Evolutionary conservation across 805 yeast species (phyloP), one percentile per base, ranked within the genome.

Genomic region (Cyberlindnera americana): DNA sequence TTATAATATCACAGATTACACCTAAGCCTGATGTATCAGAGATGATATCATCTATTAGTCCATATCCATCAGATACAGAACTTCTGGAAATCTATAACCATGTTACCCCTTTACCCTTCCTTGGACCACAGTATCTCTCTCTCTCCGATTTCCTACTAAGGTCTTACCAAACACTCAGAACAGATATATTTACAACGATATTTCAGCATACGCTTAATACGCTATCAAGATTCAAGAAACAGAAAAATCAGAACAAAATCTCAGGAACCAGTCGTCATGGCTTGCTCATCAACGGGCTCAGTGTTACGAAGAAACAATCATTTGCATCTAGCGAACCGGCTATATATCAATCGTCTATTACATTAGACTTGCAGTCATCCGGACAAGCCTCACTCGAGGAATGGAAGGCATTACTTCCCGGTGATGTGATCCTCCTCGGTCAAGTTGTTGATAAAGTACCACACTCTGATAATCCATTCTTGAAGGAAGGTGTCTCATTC

Each of bases 241-340:
- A 7, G 19, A 31, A 23, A 14, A 43, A 39, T 13, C 31, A 36
- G 15, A 33, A 29, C 8, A 48, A 46, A 15, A 6, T 52, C 7
- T 37, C 36, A 7, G 58, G 58, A 1, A 14, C 41, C 6, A 49
- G 54, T 35, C 48, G 49, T n/a, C 48, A 53, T 37, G 55, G 34
- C 6, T 23, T 39, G 6, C 6, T 22, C 21, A 33, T 33, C 8
- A 6, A 17, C 2, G 34, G 29, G 2, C 13, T 41, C 6, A 22
- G n/a, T 9, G 10, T 37, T 1, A 11, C 22, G 14, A 26, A 32
- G 23, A 12, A 17, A 12, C 19, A n/a, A 8, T 9, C 5, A 8
- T 38, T 38, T 33, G 24, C 21, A 11, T 5, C 24, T 4, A 17
- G 15, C 16, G 19, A 29, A 7, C n/a, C 35, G 13, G 19, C 18